These are phyloP conservation scores for Hymenoscyphus albidus DNA, from an alignment of 2,329 filamentous ascomycete species.

Conservation along the genomic window DNA sequence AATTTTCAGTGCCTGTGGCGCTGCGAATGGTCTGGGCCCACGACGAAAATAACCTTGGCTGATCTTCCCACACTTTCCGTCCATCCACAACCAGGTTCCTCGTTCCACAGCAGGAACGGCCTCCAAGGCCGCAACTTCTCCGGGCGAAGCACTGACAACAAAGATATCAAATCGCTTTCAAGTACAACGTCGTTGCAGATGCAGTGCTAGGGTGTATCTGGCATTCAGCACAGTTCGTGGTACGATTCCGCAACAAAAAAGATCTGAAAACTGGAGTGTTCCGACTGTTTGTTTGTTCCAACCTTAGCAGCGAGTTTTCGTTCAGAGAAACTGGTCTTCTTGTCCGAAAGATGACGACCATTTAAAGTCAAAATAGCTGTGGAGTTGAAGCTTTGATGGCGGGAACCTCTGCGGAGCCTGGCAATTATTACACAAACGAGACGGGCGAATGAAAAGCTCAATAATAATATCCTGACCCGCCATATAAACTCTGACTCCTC, in stretches of 20 bases:
- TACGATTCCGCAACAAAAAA: background rate
- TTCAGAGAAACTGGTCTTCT: background rate
- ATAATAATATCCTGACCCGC: background rate
- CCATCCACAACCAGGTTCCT: background rate
- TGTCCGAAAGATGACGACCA: background rate
- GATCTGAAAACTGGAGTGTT: background rate
- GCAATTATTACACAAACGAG: background rate
- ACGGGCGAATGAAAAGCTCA: background rate
- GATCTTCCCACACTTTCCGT: background rate
- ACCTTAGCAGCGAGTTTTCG: background rate
- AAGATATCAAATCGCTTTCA: background rate
- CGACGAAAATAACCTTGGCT: constrained; percentile 1
- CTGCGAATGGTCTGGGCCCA: background rate
- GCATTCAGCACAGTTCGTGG: background rate
- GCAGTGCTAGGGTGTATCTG: background rate
- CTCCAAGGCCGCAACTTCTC: background rate
- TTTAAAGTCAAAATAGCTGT: background rate
- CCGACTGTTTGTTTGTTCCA: background rate
- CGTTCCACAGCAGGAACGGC: background rate
- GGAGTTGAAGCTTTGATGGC: background rate
- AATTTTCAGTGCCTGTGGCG: background rate
- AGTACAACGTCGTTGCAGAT: constrained; percentile 1
- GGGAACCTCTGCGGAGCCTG: background rate
- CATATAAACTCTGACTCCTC: background rate
- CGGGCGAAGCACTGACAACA: background rate